Percentiles rank a stretch among this genome's conserved stretches.
Evolutionary conservation across 352 stramenopile species (phyloP).

Genomic region (Globisporangium canariense): DNA sequence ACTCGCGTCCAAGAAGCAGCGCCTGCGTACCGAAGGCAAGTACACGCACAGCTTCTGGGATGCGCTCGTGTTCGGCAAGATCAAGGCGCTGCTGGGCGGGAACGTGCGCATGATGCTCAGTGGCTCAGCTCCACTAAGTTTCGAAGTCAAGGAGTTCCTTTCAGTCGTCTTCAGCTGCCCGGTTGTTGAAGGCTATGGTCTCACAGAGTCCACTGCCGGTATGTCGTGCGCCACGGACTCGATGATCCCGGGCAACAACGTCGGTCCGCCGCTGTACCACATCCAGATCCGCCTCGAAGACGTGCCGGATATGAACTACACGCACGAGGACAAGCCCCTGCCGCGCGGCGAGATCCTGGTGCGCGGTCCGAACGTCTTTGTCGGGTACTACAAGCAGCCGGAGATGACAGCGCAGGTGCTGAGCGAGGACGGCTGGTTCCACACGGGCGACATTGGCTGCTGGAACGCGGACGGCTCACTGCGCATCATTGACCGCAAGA

Average conservation of each 20-base stretch:
- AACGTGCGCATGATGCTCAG: conserved; percentile 90
- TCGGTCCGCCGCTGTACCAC: conserved; percentile 84
- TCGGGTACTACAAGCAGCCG: conserved; percentile 94
- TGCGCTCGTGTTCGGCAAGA: conserved; percentile 93
- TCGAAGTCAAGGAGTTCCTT: conserved; percentile 94
- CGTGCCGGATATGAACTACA: conserved; percentile 97
- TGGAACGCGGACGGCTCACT: conserved; percentile 92
- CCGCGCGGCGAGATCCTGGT: conserved; percentile 87
- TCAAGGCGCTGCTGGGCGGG: conserved; percentile 90
- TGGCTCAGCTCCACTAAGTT: conserved; percentile 90
- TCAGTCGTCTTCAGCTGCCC: conserved; percentile 89
- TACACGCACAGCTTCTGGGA: conserved; percentile 89
- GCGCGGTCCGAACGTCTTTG: conserved; percentile 77
- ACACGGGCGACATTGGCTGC: conserved; percentile 95
- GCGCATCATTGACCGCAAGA: conserved; percentile 89
- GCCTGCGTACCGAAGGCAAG: conserved; percentile 17
- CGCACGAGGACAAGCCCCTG: conserved; percentile 39
- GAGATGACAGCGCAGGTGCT: conserved; percentile 90
- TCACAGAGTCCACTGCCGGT: conserved; percentile 82
- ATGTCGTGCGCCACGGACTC: conserved; percentile 34
- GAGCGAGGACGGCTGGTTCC: conserved; percentile 93
- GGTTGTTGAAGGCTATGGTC: conserved; percentile 94
- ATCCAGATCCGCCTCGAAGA: conserved; percentile 92
- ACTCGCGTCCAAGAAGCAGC: conserved; percentile 69
- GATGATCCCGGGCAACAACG: conserved; percentile 74